Percentiles rank a stretch among this genome's conserved stretches.
Conservation (phyloP, 2,329 filamentous ascomycete species). For the Proliferodiscus dingleyae region DNA sequence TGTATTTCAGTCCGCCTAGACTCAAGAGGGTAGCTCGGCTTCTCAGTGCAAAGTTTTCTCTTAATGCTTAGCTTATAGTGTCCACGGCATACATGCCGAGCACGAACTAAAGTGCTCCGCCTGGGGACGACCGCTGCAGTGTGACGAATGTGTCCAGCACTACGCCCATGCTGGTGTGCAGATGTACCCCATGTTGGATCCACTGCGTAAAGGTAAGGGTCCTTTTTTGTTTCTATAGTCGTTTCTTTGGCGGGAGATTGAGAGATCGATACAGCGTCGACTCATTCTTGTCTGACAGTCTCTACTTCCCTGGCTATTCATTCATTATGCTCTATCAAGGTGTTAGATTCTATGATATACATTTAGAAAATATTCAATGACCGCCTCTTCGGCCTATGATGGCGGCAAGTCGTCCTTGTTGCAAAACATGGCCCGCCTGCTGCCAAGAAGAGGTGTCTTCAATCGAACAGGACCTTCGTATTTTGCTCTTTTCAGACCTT, state of each 20-base stretch:
- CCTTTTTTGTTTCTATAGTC: background rate
- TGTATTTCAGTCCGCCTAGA: background rate
- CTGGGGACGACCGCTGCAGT: slow-evolving; percentile 8
- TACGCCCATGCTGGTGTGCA: background rate
- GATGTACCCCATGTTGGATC: background rate
- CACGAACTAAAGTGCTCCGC: background rate
- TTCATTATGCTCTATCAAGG: background rate
- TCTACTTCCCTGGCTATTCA: background rate
- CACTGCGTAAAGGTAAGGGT: background rate
- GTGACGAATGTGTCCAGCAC: slow-evolving; percentile 8
- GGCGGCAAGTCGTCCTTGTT: slow-evolving; percentile 9
- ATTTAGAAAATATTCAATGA: slow-evolving; percentile 8
- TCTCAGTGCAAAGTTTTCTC: background rate
- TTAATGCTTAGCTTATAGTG: slow-evolving; percentile 3
- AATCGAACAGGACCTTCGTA: slow-evolving; percentile 42
- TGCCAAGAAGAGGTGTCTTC: slow-evolving; percentile 36
- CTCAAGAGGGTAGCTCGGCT: background rate
- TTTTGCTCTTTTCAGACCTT: slow-evolving; percentile 41
- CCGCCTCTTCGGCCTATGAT: slow-evolving; percentile 1
- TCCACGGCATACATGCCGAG: slow-evolving; percentile 11
- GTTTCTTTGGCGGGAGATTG: background rate
- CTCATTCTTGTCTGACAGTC: too few species aligned
- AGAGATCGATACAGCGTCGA: background rate
- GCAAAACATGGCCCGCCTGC: slow-evolving; percentile 9
- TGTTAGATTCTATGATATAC: slow-evolving; percentile 3